Evolutionary conservation across 768 basidiomycete genomes (phyloP).

Genomic region (Agaricus subrufescens): DNA sequence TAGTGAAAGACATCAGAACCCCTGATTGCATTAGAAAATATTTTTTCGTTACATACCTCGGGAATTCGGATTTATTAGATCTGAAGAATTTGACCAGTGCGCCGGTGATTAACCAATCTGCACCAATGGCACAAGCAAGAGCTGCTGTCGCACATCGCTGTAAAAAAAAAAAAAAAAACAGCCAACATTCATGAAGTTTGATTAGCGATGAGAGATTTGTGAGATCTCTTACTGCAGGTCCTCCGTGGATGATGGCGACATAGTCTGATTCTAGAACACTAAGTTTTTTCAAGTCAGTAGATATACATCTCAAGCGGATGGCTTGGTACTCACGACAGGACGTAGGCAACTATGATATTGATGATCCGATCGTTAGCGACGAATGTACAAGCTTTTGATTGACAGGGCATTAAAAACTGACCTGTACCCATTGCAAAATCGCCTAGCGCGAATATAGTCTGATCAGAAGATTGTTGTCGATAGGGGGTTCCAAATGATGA

Average conservation of each 20-base stretch:
- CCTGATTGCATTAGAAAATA: not conserved
- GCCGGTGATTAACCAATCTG: slow-evolving; percentile 7
- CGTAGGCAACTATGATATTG: too few species aligned
- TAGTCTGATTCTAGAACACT: not conserved
- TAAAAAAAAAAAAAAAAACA: not conserved
- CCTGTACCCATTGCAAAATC: slow-evolving; percentile 8
- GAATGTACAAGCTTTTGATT: not conserved
- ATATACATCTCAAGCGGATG: too few species aligned
- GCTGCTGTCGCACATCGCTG: slow-evolving; percentile 6
- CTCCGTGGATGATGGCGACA: not conserved
- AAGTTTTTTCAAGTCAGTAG: too few species aligned
- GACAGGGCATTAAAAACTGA: not conserved
- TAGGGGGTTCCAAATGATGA: not conserved
- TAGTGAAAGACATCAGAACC: not conserved
- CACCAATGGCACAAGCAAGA: slow-evolving; percentile 2
- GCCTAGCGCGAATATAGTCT: slow-evolving; percentile 6
- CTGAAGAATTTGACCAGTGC: slow-evolving; percentile 5
- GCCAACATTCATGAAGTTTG: too few species aligned
- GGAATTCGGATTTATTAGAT: not conserved
- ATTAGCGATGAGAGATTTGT: not conserved
- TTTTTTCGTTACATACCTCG: not conserved
- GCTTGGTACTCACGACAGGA: too few species aligned
- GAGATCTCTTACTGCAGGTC: not conserved
- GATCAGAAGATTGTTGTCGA: not conserved
- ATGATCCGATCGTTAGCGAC: not conserved